These are phyloP conservation scores for Naganishia antarctica DNA, from an alignment of 768 basidiomycete genomes.

Conservation along the genomic window DNA sequence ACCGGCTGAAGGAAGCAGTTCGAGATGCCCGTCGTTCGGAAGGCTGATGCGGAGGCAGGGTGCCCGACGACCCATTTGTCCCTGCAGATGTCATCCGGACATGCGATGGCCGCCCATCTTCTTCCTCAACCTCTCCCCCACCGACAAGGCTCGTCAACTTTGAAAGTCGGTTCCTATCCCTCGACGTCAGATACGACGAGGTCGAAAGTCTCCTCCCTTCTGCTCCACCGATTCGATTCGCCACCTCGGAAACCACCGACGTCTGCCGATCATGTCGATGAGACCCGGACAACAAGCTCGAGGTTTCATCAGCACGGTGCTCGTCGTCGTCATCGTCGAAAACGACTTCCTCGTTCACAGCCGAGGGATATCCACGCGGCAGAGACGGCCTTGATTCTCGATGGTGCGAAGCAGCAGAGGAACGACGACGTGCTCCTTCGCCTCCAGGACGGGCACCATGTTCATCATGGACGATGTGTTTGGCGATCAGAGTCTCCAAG, in stretches of 20 bases:
- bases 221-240: not conserved
- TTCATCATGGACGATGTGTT: slow-evolving; percentile 34
- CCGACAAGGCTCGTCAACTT: slow-evolving; percentile 26
- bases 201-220: slow-evolving; percentile 17
- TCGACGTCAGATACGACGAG: slow-evolving; percentile 12
- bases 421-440: slow-evolving; percentile 9
- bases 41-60: not conserved
- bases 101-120: not conserved
- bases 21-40: slow-evolving; percentile 9
- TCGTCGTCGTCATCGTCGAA: slow-evolving; percentile 29
- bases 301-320: slow-evolving; percentile 19
- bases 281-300: slow-evolving; percentile 31
- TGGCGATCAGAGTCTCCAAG: slow-evolving; percentile 44
- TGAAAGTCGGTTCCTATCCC: slow-evolving; percentile 15
- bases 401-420: slow-evolving; percentile 14
- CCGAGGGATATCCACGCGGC: slow-evolving; percentile 13
- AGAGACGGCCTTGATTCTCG: slow-evolving; percentile 32
- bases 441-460: slow-evolving; percentile 10
- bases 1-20: not conserved
- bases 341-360: slow-evolving; percentile 25
- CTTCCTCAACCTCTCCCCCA: slow-evolving; percentile 15
- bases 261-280: slow-evolving; percentile 3
- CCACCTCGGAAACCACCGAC: slow-evolving; percentile 16
- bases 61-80: not conserved
- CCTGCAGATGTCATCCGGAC: slow-evolving; percentile 5